These are phyloP conservation scores for Colletotrichum musae DNA, from an alignment of 2,329 filamentous ascomycete species.

Conservation along the genomic window DNA sequence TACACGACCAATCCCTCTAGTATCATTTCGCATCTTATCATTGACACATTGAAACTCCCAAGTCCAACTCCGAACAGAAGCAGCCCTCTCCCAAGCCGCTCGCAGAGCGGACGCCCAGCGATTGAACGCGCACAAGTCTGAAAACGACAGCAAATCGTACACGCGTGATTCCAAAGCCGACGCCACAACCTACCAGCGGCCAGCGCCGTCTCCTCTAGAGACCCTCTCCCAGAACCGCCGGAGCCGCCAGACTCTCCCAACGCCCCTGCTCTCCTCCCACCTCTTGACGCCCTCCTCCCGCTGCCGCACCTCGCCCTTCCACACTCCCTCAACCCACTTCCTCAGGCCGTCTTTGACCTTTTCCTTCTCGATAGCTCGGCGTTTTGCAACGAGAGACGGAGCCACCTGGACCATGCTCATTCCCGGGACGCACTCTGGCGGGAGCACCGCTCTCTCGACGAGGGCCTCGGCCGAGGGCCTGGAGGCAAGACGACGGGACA, in stretches of 20 bases:
- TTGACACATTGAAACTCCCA: background rate
- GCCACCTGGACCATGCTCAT: constrained; percentile 61
- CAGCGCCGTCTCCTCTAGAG: constrained; percentile 55
- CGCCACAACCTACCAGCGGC: constrained; percentile 24
- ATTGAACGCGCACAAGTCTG: background rate
- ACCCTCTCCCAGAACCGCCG: constrained; percentile 78
- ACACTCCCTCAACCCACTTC: constrained; percentile 74
- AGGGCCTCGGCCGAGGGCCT: constrained; percentile 73
- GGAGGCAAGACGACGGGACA: constrained; percentile 72
- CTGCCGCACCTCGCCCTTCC: constrained; percentile 66
- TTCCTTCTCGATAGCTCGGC: constrained; percentile 76
- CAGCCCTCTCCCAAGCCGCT: background rate
- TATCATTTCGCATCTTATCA: constrained; percentile 18
- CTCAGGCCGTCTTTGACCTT: constrained; percentile 76
- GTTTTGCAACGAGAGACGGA: constrained; percentile 73
- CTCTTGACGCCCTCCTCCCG: constrained; percentile 62
- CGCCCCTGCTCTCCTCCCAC: constrained; percentile 65
- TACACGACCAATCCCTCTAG: background rate
- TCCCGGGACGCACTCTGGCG: constrained; percentile 72
- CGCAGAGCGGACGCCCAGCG: background rate
- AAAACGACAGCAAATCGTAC: constrained; percentile 2
- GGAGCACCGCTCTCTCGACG: constrained; percentile 75
- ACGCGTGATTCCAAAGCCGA: background rate
- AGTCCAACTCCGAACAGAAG: background rate
- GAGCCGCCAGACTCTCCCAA: constrained; percentile 73